Conservation (phyloP, 345 rosid genomes). For the Raphanus raphanistrum region DNA sequence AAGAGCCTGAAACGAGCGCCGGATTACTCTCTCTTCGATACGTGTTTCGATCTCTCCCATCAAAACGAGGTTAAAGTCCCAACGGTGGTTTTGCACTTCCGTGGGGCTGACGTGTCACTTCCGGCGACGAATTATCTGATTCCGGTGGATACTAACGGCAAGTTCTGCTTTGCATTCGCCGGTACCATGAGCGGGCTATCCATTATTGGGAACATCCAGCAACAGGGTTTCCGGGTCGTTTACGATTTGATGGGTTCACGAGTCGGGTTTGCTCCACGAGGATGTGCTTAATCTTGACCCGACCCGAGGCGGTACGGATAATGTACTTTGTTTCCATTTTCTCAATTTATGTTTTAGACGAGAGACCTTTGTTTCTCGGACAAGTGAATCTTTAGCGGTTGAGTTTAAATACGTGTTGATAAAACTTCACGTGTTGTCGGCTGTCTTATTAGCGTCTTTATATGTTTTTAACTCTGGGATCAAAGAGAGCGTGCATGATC, state of each 20-base stretch:
- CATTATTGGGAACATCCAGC: constrained; percentile 92
- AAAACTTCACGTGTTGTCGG: constrained; percentile 43
- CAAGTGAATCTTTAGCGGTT: constrained; percentile 39
- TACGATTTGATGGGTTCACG: constrained; percentile 68
- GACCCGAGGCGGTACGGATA: constrained; percentile 30
- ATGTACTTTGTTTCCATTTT: constrained; percentile 12
- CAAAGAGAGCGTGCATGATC: not conserved
- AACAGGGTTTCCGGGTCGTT: constrained; percentile 90
- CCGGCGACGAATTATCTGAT: constrained; percentile 91
- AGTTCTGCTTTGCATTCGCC: constrained; percentile 93
- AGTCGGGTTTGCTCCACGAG: constrained; percentile 87
- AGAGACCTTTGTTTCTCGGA: constrained; percentile 24
- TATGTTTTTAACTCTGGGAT: not conserved
- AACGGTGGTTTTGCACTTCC: constrained; percentile 66
- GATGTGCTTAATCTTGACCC: constrained; percentile 55
- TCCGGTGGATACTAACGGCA: constrained; percentile 72
- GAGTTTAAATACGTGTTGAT: constrained; percentile 38
- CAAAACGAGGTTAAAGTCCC: constrained; percentile 70
- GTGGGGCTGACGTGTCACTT: constrained; percentile 70
- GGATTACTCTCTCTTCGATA: constrained; percentile 67
- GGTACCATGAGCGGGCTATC: constrained; percentile 85
- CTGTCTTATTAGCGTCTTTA: constrained; percentile 26
- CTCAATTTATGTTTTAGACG: constrained; percentile 6
- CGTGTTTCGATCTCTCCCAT: constrained; percentile 78
- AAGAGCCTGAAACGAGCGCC: constrained; percentile 49